Percentiles rank a stretch among this genome's conserved stretches.
These are phyloP conservation scores for Ceratobasidium sp. DNA, from an alignment of 1,284 basidiomycete genomes.

Conservation along the genomic window DNA sequence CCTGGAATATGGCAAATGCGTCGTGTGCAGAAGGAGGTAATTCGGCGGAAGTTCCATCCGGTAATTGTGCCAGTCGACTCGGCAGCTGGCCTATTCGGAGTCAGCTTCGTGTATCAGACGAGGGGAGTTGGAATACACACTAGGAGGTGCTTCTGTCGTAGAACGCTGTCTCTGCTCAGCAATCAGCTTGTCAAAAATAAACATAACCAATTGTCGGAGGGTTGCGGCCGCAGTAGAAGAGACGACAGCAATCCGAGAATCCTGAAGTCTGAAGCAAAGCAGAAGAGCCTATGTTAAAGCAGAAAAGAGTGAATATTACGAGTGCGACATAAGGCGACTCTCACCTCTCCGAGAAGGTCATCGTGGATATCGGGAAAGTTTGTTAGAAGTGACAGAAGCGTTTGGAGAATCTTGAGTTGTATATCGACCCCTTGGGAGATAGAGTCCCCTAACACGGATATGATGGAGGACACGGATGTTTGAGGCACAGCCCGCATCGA, in stretches of 20 bases:
- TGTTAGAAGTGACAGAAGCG: conserved; percentile 87
- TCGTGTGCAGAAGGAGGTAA: conserved; percentile 87
- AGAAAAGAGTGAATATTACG: background rate
- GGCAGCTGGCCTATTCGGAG: background rate
- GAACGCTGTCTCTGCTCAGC: conserved; percentile 64
- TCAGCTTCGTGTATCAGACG: conserved; percentile 48
- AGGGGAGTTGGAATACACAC: conserved; percentile 50
- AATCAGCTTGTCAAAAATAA: conserved; percentile 94
- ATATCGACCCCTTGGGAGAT: conserved; percentile 94
- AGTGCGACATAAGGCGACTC: conserved; percentile 49
- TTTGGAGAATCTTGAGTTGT: conserved; percentile 91
- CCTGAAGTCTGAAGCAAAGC: conserved; percentile 93
- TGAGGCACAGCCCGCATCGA: conserved; percentile 86
- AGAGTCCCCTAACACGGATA: conserved; percentile 85
- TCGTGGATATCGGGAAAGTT: conserved; percentile 86
- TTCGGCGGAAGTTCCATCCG: conserved; percentile 68
- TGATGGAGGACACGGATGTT: conserved; percentile 78
- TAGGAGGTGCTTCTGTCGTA: conserved; percentile 30
- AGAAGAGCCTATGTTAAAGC: conserved; percentile 73
- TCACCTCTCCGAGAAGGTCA: conserved; percentile 78
- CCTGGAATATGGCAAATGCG: conserved; percentile 88
- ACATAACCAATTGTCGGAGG: conserved; percentile 95
- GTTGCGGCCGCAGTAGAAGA: conserved; percentile 98
- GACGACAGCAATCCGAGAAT: conserved; percentile 94
- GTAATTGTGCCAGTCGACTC: conserved; percentile 63